Base-by-base conservation (phyloP, 441 rosid genomes). In the Euphorbia schlechtendalii region DNA sequence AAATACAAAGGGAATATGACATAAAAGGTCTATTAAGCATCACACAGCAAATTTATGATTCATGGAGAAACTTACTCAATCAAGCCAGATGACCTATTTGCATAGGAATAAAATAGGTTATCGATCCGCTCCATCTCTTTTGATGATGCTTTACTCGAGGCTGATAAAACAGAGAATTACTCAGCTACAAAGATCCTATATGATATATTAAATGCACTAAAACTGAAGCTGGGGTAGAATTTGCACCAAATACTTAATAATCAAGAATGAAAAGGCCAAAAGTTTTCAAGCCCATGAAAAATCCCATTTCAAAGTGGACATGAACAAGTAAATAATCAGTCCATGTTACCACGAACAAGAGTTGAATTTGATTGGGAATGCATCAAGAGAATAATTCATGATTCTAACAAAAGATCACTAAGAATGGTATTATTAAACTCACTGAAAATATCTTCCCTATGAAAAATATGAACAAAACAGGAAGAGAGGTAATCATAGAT, bases 121-220 rank as follows among this genome's bases (percentile, higher is more conserved):
- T 93, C 96, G 11, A 87, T 88, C 74, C 97, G 83, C 67, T 90
- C 97, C 90, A 90, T 85, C 84, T 90, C 99, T 75, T 87, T 90
- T 20, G 89, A 84, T 74, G 86, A 83, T 60, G 96, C 88, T 84
- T 82, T 90, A 68, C 93, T 83, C 65, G 97, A 80, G 66, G 91
- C 97, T 88, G 81, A 67, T 75, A 21, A 70, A 54, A 66, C 14
- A n/a, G 25, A 30, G 62, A 43, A 32, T 54, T 45, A 57, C 9
- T 22, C 15, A 54, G 55, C 60, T 36, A 43, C 56, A 65, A 61
- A 10, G 28, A 21, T 32, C 41, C 24, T 48, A 40, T 54, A 43
- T 43, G 53, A 21, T 25, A 56, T 8, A 14, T 38, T 52, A 49
- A 66, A 18, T 51, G 15, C 12, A n/a, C 61, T 36, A 14, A 43